A percentile compares a stretch with the other conserved stretches of the same genome.
phyloP scores from a whole-genome alignment of 805 yeast genomes.

The Kuraishia ogatae region DNA sequence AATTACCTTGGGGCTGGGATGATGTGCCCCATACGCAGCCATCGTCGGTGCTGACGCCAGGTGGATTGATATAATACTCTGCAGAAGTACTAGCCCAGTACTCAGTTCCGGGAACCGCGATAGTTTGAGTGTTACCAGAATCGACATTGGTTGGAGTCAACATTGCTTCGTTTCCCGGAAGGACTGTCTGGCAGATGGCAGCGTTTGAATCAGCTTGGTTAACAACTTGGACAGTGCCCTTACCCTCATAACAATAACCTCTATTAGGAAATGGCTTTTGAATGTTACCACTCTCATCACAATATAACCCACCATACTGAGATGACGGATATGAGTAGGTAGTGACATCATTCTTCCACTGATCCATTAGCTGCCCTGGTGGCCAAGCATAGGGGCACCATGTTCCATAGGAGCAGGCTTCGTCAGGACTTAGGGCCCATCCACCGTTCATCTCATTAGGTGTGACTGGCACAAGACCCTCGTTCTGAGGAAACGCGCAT shows the following conservation, averaged over 20 bases:
- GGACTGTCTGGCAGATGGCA: constrained; percentile 87
- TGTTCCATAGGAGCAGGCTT: constrained; percentile 60
- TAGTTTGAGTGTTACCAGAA: constrained; percentile 33
- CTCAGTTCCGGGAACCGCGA: constrained; percentile 80
- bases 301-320: constrained; percentile 74
- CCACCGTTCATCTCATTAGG: constrained; percentile 55
- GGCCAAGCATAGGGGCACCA: constrained; percentile 92
- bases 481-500: constrained; percentile 61
- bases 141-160: constrained; percentile 71
- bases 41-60: constrained; percentile 67
- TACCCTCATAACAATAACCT: constrained; percentile 68
- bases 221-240: constrained; percentile 52
- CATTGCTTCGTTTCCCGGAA: constrained; percentile 95
- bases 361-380: constrained; percentile 80
- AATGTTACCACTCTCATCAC: constrained; percentile 62
- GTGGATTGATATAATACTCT: constrained; percentile 78
- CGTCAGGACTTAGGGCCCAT: constrained; percentile 81
- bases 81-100: constrained; percentile 86
- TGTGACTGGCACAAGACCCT: constrained; percentile 66
- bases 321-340: constrained; percentile 70
- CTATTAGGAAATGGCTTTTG: constrained; percentile 50
- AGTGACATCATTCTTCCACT: constrained; percentile 79
- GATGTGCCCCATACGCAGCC: constrained; percentile 83
- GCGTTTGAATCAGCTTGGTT: constrained; percentile 52
- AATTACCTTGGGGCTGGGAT: constrained; percentile 68